Base-by-base conservation (phyloP, 352 stramenopile species). In the Phytophthora constricta region DNA sequence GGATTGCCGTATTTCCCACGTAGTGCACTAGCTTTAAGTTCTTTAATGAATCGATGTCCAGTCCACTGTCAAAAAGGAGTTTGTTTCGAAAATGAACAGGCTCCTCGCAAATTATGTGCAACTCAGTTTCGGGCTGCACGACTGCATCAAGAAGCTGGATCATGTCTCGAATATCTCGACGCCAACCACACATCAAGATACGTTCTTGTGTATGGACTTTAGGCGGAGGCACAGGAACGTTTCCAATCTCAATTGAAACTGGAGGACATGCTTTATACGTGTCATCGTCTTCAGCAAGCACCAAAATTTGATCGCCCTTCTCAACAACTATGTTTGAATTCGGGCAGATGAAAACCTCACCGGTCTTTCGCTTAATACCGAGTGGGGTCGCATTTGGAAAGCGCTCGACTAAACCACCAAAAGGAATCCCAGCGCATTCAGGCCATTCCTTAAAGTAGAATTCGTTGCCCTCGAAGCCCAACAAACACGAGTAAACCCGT, bases 401-500 rank as follows among this genome's bases (percentile, higher is more conserved):
- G 9, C 75, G 73, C 47, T 83, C 84, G 1, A 67, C 75, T 10
- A 92, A 74, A 1, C 83, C 75, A 10, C 70, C 60, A 62, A 94
- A 96, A 4, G 75, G 68, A 4, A 86, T 65, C 3, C 86, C 87
- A 14, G 71, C 58, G 26, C 89, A 89, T 37, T 89, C 79, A 2
- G 87, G 86, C 82, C 85, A 93, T 26, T 84, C 74, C 45, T 90
- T 86, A 58, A 92, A 80, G 71, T 96, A 96, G 49, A 96, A 96
- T 46, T 96, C 87, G 58, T 82, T 83, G 43, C 87, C 87, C 22
- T 91, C 85, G 68, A 96, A 96, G 4, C 87, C 87, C 10, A 96
- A 75, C n/a, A 88, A 45, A 41, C 61, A 68, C 5, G 76, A 68
- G 43, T 78, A 88, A 1, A 88, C 74, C 52, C 72, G 62, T 0